A percentile compares a stretch with the other conserved stretches of the same genome.
Evolutionary conservation across 23 red algal genomes (phyloP).

Genomic region (Gracilaria domingensis): DNA sequence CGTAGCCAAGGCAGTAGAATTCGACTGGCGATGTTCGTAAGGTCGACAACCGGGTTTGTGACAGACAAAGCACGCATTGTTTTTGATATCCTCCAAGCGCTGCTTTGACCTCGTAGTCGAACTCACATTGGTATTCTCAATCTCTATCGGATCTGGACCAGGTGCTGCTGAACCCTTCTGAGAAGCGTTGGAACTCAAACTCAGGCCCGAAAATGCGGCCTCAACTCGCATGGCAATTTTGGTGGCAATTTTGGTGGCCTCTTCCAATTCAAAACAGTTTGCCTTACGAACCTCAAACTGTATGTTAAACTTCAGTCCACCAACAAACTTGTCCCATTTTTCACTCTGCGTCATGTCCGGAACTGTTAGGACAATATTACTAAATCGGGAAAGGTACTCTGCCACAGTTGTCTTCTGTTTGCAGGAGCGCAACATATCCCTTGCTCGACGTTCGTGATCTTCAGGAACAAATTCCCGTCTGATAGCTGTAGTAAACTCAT

Average conservation of each 20-base stretch:
- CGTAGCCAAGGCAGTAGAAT: not conserved
- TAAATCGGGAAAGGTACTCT: constrained; percentile 21
- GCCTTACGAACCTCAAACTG: no score
- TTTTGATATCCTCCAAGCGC: constrained; percentile 4
- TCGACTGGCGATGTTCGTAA: constrained; percentile 4
- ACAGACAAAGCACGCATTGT: not conserved
- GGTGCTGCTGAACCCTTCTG: not conserved
- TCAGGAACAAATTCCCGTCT: constrained; percentile 16
- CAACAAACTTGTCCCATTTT: constrained; percentile 20
- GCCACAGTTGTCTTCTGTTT: constrained; percentile 1
- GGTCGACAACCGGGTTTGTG: constrained; percentile 23
- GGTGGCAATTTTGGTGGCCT: no score
- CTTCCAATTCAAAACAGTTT: no score
- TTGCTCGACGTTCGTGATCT: constrained; percentile 18
- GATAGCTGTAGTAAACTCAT: not conserved
- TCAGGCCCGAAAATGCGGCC: not conserved
- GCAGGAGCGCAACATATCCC: not conserved
- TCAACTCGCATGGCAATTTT: not conserved
- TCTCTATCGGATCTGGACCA: constrained; percentile 4
- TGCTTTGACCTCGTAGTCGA: not conserved
- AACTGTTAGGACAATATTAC: constrained; percentile 29
- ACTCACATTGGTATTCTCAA: constrained; percentile 4
- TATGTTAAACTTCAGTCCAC: not conserved
- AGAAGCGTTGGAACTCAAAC: no score
- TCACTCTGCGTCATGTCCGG: not conserved